Evolutionary conservation across 2,329 filamentous ascomycete species (phyloP), one percentile per base, ranked within the genome.

Genomic region (Chrysoporthe deuterocubensis): DNA sequence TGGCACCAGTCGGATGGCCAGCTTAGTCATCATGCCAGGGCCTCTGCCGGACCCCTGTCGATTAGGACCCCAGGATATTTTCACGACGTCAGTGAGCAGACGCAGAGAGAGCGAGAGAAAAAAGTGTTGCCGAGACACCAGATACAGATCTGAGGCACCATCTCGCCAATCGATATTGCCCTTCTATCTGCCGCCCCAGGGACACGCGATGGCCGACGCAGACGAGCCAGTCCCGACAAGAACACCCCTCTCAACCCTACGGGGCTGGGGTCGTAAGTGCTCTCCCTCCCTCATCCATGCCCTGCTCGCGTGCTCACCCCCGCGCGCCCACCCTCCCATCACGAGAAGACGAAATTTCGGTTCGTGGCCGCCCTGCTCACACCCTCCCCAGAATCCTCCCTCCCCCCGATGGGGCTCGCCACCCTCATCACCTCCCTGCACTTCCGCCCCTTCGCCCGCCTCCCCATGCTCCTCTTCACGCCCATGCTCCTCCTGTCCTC

Each of bases 341-440:
- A 40, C 9, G 37, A 40, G 37, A 9, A 9, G 9, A 46, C 2
- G 26, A 26, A 26, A 26, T 26, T 26, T 26, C 26, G 26, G 26
- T 26, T 26, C 4, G 21, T 21, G 9, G 26, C 37, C 8, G 14
- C 18, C 4, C 64, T 60, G 14, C 59, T 37, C 11, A 61, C 43
- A 54, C 6, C 14, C 42, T 21, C 42, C 26, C 21, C 71, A 89
- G 87, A 82, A 65, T 84, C 82, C 57, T 82, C 86, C 61, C 76
- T 89, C 46, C 83, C 87, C 1, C 81, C 86, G 14, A 83, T 85
- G 67, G 81, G 84, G 57, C 81, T 89, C 32, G 86, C 85, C 52
- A 87, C 85, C 58, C 81, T 89, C 52, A 80, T 88, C 68, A 82
- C 84, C 13, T 81, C 86, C 46, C 83, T 88, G 18, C 87, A 89